Percentiles rank a stretch among this genome's conserved stretches.
These are phyloP conservation scores for Sesbania bispinosa DNA, from an alignment of 306 rosid species.

Conservation along the genomic window DNA sequence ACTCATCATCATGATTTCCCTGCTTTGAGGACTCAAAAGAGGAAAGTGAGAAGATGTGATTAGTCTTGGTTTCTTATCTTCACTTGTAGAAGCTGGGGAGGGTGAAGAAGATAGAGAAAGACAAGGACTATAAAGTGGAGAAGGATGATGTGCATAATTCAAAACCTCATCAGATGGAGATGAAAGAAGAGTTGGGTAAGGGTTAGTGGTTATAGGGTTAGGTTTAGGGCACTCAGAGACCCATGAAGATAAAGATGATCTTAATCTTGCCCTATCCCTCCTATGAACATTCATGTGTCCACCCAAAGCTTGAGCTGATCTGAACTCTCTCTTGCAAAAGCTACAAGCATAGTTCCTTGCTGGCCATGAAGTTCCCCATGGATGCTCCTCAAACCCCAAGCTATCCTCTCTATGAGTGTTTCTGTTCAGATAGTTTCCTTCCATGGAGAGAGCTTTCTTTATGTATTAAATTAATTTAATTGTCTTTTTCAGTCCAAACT, in stretches of 20 bases:
- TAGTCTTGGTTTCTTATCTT: slow-evolving; percentile 38
- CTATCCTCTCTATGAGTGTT: slow-evolving; percentile 33
- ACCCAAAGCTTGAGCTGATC: slow-evolving; percentile 85
- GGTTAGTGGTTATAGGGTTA: slow-evolving; percentile 26
- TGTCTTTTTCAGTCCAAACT: background rate
- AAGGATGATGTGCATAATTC: slow-evolving; percentile 21
- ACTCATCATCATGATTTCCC: slow-evolving; percentile 4
- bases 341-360: slow-evolving; percentile 59
- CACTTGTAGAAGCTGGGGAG: slow-evolving; percentile 30
- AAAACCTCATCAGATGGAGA: slow-evolving; percentile 23
- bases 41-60: slow-evolving; percentile 12
- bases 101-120: slow-evolving; percentile 34
- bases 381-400: slow-evolving; percentile 41
- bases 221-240: slow-evolving; percentile 38
- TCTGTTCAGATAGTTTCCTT: slow-evolving; percentile 44
- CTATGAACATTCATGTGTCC: slow-evolving; percentile 95
- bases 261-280: slow-evolving; percentile 78
- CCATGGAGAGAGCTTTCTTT: slow-evolving; percentile 40
- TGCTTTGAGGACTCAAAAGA: slow-evolving; percentile 37
- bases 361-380: slow-evolving; percentile 54
- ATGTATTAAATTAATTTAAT: background rate
- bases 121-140: slow-evolving; percentile 29
- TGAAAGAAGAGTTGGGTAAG: slow-evolving; percentile 32
- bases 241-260: slow-evolving; percentile 46
- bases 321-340: slow-evolving; percentile 83